Conservation (phyloP, 208 protist genomes). For the Trypanosoma melophagium region DNA sequence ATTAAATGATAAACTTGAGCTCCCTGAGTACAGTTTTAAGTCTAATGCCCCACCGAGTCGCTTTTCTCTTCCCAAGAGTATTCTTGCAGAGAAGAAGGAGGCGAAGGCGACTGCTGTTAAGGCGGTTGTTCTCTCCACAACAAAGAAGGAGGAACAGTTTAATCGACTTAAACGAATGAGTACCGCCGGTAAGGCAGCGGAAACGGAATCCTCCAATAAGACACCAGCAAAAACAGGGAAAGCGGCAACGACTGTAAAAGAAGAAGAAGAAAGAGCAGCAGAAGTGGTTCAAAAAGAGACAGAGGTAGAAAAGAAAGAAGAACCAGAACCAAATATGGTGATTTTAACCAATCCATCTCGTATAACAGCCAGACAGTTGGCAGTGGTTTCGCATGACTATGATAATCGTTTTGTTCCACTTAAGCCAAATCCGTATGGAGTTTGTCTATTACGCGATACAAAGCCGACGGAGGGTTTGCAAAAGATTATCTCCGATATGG, state of each 20-base stretch:
- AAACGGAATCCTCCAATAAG: conserved; percentile 2
- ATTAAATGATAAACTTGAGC: conserved; percentile 96
- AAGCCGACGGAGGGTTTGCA: conserved; percentile 57
- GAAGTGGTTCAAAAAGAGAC: background rate
- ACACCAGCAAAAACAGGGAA: background rate
- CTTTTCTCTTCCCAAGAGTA: conserved; percentile 91
- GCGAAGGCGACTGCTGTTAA: conserved; percentile 55
- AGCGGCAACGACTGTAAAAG: background rate
- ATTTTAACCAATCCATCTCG: conserved; percentile 80
- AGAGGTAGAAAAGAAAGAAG: conserved; percentile 39
- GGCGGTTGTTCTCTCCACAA: conserved; percentile 87
- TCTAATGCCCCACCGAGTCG: conserved; percentile 90
- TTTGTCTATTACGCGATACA: conserved; percentile 79
- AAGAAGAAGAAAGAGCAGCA: conserved; percentile 4
- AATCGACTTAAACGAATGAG: conserved; percentile 47
- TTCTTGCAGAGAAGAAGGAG: conserved; percentile 88
- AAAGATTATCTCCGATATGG: conserved; percentile 48
- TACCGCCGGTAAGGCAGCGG: conserved; percentile 12
- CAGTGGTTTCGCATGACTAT: conserved; percentile 60
- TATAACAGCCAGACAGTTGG: conserved; percentile 75
- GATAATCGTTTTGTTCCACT: conserved; percentile 75
- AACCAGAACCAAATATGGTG: conserved; percentile 50
- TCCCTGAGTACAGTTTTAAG: conserved; percentile 93
- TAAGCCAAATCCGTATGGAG: conserved; percentile 64
- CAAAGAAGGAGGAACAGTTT: conserved; percentile 82